Conservation (phyloP, 139 green algal species). For the Chlorella sp. region DNA sequence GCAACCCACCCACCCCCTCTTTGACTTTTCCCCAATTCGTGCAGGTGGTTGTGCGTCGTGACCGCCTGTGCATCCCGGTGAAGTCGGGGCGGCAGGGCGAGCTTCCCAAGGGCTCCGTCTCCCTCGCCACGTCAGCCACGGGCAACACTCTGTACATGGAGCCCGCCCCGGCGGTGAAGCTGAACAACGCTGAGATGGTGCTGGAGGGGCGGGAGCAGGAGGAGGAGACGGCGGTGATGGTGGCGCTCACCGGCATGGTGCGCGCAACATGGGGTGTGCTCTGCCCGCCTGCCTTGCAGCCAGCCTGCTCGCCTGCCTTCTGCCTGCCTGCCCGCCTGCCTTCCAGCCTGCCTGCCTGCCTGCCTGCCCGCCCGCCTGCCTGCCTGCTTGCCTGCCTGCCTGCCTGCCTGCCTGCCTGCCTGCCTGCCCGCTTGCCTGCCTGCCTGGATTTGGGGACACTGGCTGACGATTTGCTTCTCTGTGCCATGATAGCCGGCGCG, state of each 20-base stretch:
- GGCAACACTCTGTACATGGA: slow-evolving; percentile 91
- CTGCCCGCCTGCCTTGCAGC: neutral
- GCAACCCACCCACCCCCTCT: neutral
- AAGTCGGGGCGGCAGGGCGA: slow-evolving; percentile 68
- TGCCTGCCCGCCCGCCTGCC: no score
- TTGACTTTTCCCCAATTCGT: neutral
- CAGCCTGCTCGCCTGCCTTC: no score
- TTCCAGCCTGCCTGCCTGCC: no score
- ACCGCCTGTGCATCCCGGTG: slow-evolving; percentile 61
- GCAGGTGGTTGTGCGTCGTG: slow-evolving; percentile 58
- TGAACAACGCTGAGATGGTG: slow-evolving; percentile 84
- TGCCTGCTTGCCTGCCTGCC: no score
- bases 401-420: neutral
- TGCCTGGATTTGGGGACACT: no score
- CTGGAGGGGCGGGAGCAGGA: slow-evolving; percentile 66
- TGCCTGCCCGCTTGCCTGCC: no score
- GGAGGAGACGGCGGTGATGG: slow-evolving; percentile 72
- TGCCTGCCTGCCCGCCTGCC: neutral
- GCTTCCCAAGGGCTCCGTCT: slow-evolving; percentile 74
- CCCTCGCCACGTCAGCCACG: slow-evolving; percentile 54
- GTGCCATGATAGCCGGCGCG: no score
- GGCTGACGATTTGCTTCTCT: no score
- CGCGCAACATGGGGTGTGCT: neutral
- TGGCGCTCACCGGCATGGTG: slow-evolving; percentile 53
- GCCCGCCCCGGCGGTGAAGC: slow-evolving; percentile 69